Evolutionary conservation across 1,284 basidiomycete genomes (phyloP).

Genomic region (Ganoderma sinense): DNA sequence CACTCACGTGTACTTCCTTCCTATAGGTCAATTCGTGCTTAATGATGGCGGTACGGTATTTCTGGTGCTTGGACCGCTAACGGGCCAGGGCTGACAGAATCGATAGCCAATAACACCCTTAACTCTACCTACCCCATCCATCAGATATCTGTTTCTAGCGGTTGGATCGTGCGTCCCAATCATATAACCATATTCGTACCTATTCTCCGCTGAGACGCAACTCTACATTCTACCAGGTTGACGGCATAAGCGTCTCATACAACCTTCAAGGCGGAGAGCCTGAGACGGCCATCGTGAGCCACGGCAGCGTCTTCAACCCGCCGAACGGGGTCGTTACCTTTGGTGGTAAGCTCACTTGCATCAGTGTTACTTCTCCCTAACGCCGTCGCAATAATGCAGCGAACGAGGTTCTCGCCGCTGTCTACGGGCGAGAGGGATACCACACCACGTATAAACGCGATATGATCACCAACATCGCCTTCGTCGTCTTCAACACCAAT

Average conservation of each 20-base stretch:
- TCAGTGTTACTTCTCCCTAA: not conserved
- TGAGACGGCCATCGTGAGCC: not conserved
- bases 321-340: not conserved
- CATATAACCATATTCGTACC: not conserved
- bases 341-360: not conserved
- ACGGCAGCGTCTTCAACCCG: conserved; percentile 22
- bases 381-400: conserved; percentile 6
- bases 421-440: conserved; percentile 26
- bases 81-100: not conserved
- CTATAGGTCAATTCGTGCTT: conserved; percentile 4
- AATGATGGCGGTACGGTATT: conserved; percentile 3
- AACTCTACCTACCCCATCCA: conserved; percentile 20
- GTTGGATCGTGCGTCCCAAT: conserved; percentile 16
- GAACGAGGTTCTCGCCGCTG: conserved; percentile 21
- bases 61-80: too few species aligned
- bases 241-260: conserved; percentile 26
- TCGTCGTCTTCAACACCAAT: conserved; percentile 25
- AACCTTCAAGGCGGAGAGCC: conserved; percentile 7
- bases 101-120: conserved; percentile 8
- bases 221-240: conserved; percentile 15
- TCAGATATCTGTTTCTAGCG: conserved; percentile 20
- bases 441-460: conserved; percentile 25
- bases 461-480: conserved; percentile 25
- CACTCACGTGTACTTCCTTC: not conserved
- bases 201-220: not conserved